These are phyloP conservation scores for Ceriops zippeliana DNA, from an alignment of 345 rosid species.

Conservation along the genomic window DNA sequence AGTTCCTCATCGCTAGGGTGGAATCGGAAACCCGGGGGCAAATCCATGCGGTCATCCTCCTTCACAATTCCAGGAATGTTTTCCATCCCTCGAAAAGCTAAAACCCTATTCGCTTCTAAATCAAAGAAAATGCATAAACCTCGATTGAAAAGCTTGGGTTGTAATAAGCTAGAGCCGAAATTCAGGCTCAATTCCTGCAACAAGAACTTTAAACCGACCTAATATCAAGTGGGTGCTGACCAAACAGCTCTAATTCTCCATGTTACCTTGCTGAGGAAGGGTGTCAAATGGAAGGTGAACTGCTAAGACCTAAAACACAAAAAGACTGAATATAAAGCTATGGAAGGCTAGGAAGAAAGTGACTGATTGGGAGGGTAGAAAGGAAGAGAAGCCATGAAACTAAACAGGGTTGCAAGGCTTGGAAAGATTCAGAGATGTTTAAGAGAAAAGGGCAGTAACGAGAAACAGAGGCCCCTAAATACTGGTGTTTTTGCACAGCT, in stretches of 20 bases:
- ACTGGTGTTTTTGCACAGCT: slow-evolving; percentile 31
- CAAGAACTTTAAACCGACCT: not conserved
- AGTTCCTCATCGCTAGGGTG: slow-evolving; percentile 98
- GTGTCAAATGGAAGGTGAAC: slow-evolving; percentile 6
- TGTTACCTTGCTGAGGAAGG: slow-evolving; percentile 4
- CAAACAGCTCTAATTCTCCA: slow-evolving; percentile 12
- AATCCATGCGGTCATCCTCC: slow-evolving; percentile 68
- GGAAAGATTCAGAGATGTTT: slow-evolving; percentile 29
- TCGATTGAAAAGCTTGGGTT: not conserved
- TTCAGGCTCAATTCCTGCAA: not conserved
- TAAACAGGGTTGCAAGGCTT: slow-evolving; percentile 11
- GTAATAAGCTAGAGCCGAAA: not conserved
- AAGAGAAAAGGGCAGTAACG: slow-evolving; percentile 13
- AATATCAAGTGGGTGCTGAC: slow-evolving; percentile 7
- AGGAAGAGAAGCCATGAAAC: slow-evolving; percentile 39
- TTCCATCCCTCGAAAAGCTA: slow-evolving; percentile 41
- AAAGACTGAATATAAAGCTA: slow-evolving; percentile 25
- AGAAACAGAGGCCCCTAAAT: slow-evolving; percentile 33
- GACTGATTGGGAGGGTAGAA: slow-evolving; percentile 23
- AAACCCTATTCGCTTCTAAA: slow-evolving; percentile 26
- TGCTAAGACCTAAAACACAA: slow-evolving; percentile 16
- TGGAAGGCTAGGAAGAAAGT: slow-evolving; percentile 34
- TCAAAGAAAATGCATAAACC: not conserved
- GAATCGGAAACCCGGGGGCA: slow-evolving; percentile 91
- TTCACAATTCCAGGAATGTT: slow-evolving; percentile 32